Conservation (phyloP, 768 basidiomycete genomes). For the Vararia minispora region DNA sequence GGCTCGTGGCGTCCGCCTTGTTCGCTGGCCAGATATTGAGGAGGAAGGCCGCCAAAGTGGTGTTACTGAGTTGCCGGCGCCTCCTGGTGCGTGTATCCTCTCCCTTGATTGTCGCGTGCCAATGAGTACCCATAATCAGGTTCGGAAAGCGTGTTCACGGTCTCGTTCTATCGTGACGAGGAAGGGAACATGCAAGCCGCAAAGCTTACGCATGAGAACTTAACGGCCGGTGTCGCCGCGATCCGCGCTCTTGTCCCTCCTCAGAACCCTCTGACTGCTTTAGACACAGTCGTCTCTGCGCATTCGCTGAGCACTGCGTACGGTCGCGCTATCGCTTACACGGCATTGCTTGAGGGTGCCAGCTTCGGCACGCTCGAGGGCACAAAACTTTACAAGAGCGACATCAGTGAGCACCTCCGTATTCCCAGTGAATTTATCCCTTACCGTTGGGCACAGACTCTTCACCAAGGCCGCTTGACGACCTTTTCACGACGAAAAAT, state of each 20-base stretch:
- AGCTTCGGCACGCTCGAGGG: constrained; percentile 59
- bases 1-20: constrained; percentile 41
- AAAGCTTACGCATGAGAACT: constrained; percentile 70
- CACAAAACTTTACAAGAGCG: constrained; percentile 35
- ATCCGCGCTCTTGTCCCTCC: constrained; percentile 66
- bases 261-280: constrained; percentile 49
- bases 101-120: background rate
- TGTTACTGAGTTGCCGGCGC: constrained; percentile 27
- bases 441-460: background rate
- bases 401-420: constrained; percentile 27
- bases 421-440: background rate
- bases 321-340: constrained; percentile 72
- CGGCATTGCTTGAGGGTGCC: constrained; percentile 63
- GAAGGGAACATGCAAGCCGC: constrained; percentile 46
- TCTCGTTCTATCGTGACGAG: constrained; percentile 48
- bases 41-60: constrained; percentile 45
- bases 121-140: constrained; percentile 24
- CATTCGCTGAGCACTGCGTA: constrained; percentile 66
- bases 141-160: constrained; percentile 52
- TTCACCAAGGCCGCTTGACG: constrained; percentile 27
- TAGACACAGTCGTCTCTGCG: constrained; percentile 72
- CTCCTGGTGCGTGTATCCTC: constrained; percentile 37
- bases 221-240: constrained; percentile 85
- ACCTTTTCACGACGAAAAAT: constrained; percentile 33
- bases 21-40: constrained; percentile 63